Conservation (phyloP, 2,329 filamentous ascomycete species). For the Aureobasidium sp. region DNA sequence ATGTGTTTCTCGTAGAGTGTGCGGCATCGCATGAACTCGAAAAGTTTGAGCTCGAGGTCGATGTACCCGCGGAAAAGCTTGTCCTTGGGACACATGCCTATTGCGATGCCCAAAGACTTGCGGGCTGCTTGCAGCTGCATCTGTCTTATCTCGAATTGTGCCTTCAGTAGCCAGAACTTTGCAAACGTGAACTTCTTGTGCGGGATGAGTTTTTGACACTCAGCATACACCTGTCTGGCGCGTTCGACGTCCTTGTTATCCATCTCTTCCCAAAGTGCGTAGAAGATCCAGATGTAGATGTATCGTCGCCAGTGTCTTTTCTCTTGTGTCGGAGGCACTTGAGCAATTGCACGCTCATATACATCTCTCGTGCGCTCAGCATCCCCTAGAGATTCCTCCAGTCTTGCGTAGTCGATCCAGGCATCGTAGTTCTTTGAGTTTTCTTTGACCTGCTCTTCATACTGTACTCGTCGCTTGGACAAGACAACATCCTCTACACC, state of each 20-base stretch:
- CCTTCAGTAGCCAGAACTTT: constrained; percentile 90
- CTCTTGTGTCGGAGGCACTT: constrained; percentile 88
- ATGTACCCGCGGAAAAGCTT: constrained; percentile 92
- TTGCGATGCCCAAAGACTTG: constrained; percentile 80
- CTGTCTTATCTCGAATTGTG: constrained; percentile 87
- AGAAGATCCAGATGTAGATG: constrained; percentile 97
- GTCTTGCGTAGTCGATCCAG: constrained; percentile 89
- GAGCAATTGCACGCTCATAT: constrained; percentile 91
- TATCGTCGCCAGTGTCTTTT: constrained; percentile 97
- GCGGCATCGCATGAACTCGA: constrained; percentile 86
- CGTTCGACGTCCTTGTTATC: constrained; percentile 70
- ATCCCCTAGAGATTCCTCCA: constrained; percentile 82
- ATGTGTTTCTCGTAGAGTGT: constrained; percentile 91
- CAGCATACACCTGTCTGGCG: constrained; percentile 81
- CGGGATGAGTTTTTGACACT: constrained; percentile 78
- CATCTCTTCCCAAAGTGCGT: constrained; percentile 90
- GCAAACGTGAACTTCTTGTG: constrained; percentile 97
- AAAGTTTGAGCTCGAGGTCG: constrained; percentile 83
- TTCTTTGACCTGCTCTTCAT: constrained; percentile 88
- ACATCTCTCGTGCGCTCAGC: constrained; percentile 78
- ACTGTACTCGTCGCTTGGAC: constrained; percentile 86
- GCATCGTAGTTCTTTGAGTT: constrained; percentile 95
- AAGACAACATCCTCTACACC: constrained; percentile 93
- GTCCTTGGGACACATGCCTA: constrained; percentile 94
- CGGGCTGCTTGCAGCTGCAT: constrained; percentile 70